Conservation (phyloP, 306 rosid genomes). For the Ormosia emarginata region DNA sequence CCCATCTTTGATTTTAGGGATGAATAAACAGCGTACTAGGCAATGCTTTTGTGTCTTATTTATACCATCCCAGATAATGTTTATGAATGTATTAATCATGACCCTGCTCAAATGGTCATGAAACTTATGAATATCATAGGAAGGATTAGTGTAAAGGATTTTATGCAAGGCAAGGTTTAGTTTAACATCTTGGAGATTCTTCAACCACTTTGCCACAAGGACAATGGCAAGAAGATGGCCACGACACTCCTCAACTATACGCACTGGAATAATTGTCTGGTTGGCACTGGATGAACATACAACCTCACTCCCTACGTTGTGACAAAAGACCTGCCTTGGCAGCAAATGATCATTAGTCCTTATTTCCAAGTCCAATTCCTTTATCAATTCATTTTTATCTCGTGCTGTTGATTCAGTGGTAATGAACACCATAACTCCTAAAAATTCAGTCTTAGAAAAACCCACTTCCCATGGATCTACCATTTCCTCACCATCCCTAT, state of each 20-base stretch:
- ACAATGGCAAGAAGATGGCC: not conserved
- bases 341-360: not conserved
- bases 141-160: not conserved
- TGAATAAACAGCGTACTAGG: not conserved
- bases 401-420: not conserved
- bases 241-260: not conserved
- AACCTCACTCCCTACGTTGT: too few relatives aligned
- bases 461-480: not conserved
- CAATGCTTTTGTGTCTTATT: not conserved
- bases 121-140: not conserved
- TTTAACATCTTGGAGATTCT: not conserved
- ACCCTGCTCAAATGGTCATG: not conserved
- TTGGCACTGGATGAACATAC: not conserved
- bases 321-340: conserved; percentile 2
- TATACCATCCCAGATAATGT: not conserved
- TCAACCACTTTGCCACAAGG: not conserved
- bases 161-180: not conserved
- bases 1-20: not conserved
- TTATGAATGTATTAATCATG: not conserved
- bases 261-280: not conserved
- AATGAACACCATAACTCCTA: not conserved
- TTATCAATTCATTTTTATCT: not conserved
- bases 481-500: not conserved
- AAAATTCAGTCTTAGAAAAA: not conserved
- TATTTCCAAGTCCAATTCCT: not conserved